phyloP scores from a whole-genome alignment of 208 protist species.

The Leishmania tarentolae region DNA sequence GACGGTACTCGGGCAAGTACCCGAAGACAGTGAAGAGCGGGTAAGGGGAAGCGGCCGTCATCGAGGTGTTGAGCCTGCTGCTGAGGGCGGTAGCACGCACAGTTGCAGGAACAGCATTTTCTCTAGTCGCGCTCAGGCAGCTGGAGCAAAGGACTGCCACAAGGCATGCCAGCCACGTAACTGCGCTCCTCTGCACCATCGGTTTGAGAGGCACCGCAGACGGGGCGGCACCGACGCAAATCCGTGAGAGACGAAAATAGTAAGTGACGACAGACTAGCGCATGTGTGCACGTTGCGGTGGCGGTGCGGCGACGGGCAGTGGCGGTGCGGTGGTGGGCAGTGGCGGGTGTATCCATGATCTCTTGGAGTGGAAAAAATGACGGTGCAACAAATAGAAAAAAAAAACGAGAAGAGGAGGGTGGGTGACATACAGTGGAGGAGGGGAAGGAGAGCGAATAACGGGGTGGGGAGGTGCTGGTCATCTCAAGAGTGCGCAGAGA shows the following conservation, averaged over 20 bases:
- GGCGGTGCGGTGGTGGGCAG: neutral
- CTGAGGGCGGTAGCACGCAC: neutral
- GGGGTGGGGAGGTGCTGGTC: too few relatives aligned
- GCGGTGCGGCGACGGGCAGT: neutral
- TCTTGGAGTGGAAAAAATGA: neutral
- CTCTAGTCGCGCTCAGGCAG: neutral
- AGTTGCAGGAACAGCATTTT: neutral
- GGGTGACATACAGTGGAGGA: neutral
- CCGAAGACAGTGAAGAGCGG: slow-evolving; percentile 61
- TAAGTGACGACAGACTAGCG: neutral
- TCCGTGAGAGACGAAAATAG: neutral
- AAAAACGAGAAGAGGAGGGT: neutral
- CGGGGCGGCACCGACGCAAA: neutral
- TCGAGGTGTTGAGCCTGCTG: neutral
- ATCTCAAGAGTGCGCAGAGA: neutral
- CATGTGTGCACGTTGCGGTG: neutral
- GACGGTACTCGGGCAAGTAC: slow-evolving; percentile 78
- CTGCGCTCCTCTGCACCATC: neutral
- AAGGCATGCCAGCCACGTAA: neutral
- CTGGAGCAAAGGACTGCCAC: neutral
- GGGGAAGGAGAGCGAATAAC: too few relatives aligned
- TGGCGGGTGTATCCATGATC: neutral
- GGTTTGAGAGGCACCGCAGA: neutral
- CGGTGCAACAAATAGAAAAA: neutral
- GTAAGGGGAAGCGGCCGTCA: neutral